These are phyloP conservation scores for Wickerhamiella kurtzmanii DNA, from an alignment of 805 yeast species.

Conservation along the genomic window DNA sequence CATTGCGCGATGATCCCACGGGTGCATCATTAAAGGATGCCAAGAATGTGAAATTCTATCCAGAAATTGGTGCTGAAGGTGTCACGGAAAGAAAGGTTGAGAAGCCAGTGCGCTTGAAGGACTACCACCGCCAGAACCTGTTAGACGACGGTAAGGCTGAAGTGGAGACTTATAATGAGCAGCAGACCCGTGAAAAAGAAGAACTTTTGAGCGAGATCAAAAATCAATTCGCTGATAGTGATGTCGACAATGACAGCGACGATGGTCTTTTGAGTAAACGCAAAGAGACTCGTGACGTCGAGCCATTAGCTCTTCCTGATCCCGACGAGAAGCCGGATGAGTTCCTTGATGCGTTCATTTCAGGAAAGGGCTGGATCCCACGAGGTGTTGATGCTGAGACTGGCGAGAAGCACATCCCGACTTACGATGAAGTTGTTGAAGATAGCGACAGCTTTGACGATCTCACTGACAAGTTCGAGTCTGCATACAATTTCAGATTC, in stretches of 20 bases:
- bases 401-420: slow-evolving; percentile 28
- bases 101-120: slow-evolving; percentile 58
- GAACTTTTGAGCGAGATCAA: slow-evolving; percentile 69
- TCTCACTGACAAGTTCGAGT: slow-evolving; percentile 81
- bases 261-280: slow-evolving; percentile 47
- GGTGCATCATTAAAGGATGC: slow-evolving; percentile 45
- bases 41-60: slow-evolving; percentile 52
- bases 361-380: slow-evolving; percentile 83
- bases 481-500: slow-evolving; percentile 85
- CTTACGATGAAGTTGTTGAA: slow-evolving; percentile 27
- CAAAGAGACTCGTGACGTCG: slow-evolving; percentile 32
- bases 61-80: slow-evolving; percentile 40
- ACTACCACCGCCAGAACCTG: slow-evolving; percentile 76
- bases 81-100: slow-evolving; percentile 14
- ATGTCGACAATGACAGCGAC: slow-evolving; percentile 30
- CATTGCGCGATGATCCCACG: slow-evolving; percentile 51
- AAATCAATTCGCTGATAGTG: slow-evolving; percentile 26
- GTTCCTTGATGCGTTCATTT: slow-evolving; percentile 61
- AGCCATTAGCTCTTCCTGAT: slow-evolving; percentile 42
- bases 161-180: slow-evolving; percentile 40
- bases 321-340: slow-evolving; percentile 48
- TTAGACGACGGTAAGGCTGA: slow-evolving; percentile 49
- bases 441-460: slow-evolving; percentile 84
- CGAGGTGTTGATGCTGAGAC: slow-evolving; percentile 28
- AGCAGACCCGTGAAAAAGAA: slow-evolving; percentile 61